phyloP scores from a whole-genome alignment of 2,329 filamentous ascomycete genomes.

The Phyllosticta capitalensis region DNA sequence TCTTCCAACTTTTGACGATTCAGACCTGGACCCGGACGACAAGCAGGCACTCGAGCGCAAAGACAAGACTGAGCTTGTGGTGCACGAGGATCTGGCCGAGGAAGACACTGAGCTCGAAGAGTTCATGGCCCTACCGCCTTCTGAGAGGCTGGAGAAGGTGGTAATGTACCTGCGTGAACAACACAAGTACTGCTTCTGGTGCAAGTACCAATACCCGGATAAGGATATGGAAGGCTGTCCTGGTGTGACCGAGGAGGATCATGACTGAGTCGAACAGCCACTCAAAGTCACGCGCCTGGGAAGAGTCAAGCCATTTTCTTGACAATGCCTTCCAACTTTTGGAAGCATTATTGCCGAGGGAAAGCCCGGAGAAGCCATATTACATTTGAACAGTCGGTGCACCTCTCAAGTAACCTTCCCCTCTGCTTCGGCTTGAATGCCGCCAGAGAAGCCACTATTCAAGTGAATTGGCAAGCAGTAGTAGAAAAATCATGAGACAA shows the following conservation, averaged over 20 bases:
- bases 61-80: slow-evolving; percentile 41
- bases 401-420: too few species aligned
- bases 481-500: too few species aligned
- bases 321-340: not conserved
- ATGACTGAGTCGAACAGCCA: slow-evolving; percentile 39
- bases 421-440: too few species aligned
- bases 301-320: not conserved
- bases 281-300: not conserved
- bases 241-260: slow-evolving; percentile 76
- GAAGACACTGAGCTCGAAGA: slow-evolving; percentile 72
- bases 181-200: slow-evolving; percentile 91
- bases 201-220: slow-evolving; percentile 73
- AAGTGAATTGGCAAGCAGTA: too few species aligned
- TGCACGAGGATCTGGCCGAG: slow-evolving; percentile 63
- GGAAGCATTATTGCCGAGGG: not conserved
- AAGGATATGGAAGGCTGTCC: slow-evolving; percentile 77
- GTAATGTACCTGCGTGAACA: slow-evolving; percentile 60
- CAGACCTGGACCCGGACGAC: slow-evolving; percentile 64
- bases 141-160: slow-evolving; percentile 57
- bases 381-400: too few species aligned
- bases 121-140: slow-evolving; percentile 60
- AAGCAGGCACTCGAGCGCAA: slow-evolving; percentile 56
- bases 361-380: too few species aligned
- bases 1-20: slow-evolving; percentile 58
- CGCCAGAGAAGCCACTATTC: too few species aligned